Base-by-base conservation (phyloP, 1,284 basidiomycete genomes). In the Moesziomyces sp. region DNA sequence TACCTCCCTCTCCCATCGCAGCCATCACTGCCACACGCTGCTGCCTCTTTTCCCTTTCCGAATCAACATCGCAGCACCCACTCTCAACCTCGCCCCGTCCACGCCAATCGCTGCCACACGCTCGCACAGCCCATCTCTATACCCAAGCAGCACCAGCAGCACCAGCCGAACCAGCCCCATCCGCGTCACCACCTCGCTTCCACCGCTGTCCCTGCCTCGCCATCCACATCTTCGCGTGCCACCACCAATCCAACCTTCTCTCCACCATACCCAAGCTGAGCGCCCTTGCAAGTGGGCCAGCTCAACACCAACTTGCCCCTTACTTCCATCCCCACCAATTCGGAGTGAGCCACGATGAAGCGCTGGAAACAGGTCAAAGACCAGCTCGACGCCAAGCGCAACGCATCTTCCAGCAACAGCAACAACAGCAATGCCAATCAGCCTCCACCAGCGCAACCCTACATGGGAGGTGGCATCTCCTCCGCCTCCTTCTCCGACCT, bases 361-460 rank as follows among this genome's bases (percentile, higher is more conserved):
- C 66, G 59, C 23, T 68, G 59, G 66, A 68, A 67, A 19, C 59
- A 63, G 53, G 63, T 60, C 63, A 73, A 67, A 44, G 63, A 68
- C n/a, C 66, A 68, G 48, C 59, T 62, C 13, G 66, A 68, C 19
- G 44, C 66, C 24, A 68, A 68, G 59, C 66, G 67, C 53, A 58
- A 64, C 51, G 50, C n/a, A 18, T 19, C 64, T 7, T 50, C 58
- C 26, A 49, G 8, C 52, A 58, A 44, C 55, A 53, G 47, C 52
- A 45, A 18, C 52, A 58, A 47, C 55, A 53, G 47, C 49, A 40
- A 18, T 18, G 45, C 21, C 23, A 45, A 59, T 19, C 23, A 42
- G 3, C 28, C 28, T n/a, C 47, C 24, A 33, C 26, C 59, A 13
- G 18, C 54, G 14, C 45, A 54, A 18, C 63, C 69, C 1, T 72